Percentiles rank a stretch among this genome's conserved stretches.
phyloP scores from a whole-genome alignment of 768 basidiomycete genomes.

The Auriscalpium vulgare region DNA sequence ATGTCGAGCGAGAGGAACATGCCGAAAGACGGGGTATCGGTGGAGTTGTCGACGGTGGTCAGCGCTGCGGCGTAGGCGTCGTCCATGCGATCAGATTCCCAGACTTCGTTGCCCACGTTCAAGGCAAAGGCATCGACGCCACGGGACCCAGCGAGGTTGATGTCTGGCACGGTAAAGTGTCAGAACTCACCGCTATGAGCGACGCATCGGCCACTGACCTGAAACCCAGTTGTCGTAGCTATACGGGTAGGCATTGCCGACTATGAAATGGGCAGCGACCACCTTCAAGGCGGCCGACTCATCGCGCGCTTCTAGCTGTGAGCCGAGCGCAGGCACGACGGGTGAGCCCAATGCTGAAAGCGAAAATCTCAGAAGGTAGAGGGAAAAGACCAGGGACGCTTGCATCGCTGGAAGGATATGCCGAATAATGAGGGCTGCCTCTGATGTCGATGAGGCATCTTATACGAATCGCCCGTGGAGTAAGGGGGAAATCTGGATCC shows the following conservation, averaged over 20 bases:
- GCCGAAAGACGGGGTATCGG: slow-evolving; percentile 45
- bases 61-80: slow-evolving; percentile 44
- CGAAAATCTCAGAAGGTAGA: neutral
- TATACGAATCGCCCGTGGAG: neutral
- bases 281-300: slow-evolving; percentile 8
- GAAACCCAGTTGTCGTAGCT: slow-evolving; percentile 33
- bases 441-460: no score
- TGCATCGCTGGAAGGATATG: neutral
- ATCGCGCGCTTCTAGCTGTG: neutral
- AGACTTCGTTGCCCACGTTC: slow-evolving; percentile 57
- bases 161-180: slow-evolving; percentile 24
- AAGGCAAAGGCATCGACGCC: slow-evolving; percentile 68
- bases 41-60: neutral
- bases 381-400: neutral
- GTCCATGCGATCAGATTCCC: slow-evolving; percentile 54
- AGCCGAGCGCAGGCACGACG: neutral
- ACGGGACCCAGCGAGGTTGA: slow-evolving; percentile 43
- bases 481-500: neutral
- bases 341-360: neutral
- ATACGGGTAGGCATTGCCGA: slow-evolving; percentile 65
- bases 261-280: slow-evolving; percentile 26
- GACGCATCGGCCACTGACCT: slow-evolving; percentile 2
- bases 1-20: slow-evolving; percentile 25
- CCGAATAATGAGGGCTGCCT: no score
- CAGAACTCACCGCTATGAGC: neutral